Conservation (phyloP, 2,329 filamentous ascomycete species). For the Bretziella fagacearum region DNA sequence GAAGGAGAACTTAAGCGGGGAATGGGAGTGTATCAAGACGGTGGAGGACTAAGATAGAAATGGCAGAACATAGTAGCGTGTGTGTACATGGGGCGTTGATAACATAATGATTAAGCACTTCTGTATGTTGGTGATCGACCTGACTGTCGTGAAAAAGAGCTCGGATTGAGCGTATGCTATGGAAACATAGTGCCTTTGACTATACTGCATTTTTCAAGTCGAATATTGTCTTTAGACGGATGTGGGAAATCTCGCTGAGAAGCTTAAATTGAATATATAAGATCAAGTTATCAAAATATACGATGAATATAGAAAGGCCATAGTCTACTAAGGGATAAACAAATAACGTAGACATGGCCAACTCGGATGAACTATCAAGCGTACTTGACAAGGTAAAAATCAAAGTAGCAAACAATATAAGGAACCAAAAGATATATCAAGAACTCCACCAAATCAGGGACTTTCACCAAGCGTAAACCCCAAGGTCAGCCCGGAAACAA, state of each 20-base stretch:
- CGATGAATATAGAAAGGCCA: too few species aligned
- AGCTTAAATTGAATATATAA: too few species aligned
- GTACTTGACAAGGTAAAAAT: not conserved
- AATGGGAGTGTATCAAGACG: constrained; percentile 95
- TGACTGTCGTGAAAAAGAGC: not conserved
- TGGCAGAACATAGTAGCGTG: not conserved
- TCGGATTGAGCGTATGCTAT: too few species aligned
- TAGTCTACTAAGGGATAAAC: too few species aligned
- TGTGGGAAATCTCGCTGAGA: too few species aligned
- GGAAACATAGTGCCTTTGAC: too few species aligned
- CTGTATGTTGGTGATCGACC: too few species aligned
- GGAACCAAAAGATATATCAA: not conserved
- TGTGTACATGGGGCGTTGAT: too few species aligned
- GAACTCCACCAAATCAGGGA: not conserved
- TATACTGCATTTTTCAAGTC: too few species aligned
- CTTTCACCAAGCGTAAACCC: not conserved
- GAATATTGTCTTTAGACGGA: too few species aligned
- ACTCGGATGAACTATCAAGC: too few species aligned
- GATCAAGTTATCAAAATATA: too few species aligned
- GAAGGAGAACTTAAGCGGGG: constrained; percentile 94
- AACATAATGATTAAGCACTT: not conserved
- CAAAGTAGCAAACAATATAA: not conserved
- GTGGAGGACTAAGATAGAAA: constrained; percentile 58
- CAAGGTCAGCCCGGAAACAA: not conserved
- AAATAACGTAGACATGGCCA: not conserved